These are phyloP conservation scores for Picocystis salinarum DNA, from an alignment of 139 green algal genomes.

Conservation along the genomic window DNA sequence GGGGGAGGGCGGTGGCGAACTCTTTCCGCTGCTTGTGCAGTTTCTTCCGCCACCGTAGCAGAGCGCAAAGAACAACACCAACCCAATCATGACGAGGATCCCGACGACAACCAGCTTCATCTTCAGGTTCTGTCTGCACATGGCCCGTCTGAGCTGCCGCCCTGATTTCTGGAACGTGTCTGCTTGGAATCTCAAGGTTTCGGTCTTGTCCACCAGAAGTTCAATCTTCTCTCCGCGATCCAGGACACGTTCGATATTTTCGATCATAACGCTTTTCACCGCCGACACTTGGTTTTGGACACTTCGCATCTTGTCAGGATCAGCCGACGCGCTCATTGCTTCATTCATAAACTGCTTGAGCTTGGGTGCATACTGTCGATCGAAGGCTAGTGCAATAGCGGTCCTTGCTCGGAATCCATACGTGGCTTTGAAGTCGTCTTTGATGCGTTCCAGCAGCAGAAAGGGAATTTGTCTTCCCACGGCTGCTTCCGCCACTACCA, in stretches of 20 bases:
- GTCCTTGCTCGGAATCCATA: slow-evolving; percentile 38
- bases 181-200: slow-evolving; percentile 78
- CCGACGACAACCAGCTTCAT: slow-evolving; percentile 51
- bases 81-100: slow-evolving; percentile 33
- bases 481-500: slow-evolving; percentile 79
- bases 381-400: slow-evolving; percentile 39
- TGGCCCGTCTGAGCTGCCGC: slow-evolving; percentile 50
- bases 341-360: too few relatives aligned
- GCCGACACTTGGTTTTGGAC: slow-evolving; percentile 59
- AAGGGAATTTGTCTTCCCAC: slow-evolving; percentile 76
- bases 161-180: slow-evolving; percentile 17
- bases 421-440: slow-evolving; percentile 31
- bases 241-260: slow-evolving; percentile 87
- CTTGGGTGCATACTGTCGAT: too few relatives aligned
- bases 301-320: too few relatives aligned
- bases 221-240: slow-evolving; percentile 91
- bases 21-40: too few relatives aligned
- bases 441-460: slow-evolving; percentile 69
- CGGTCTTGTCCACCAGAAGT: slow-evolving; percentile 88
- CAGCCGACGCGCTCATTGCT: too few relatives aligned
- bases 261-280: slow-evolving; percentile 94
- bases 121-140: slow-evolving; percentile 94
- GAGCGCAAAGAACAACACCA: slow-evolving; percentile 54
- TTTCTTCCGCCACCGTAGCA: too few relatives aligned
- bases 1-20: too few relatives aligned